phyloP scores from a whole-genome alignment of 2,329 filamentous ascomycete species.

The Sclerotinia glacialis region DNA sequence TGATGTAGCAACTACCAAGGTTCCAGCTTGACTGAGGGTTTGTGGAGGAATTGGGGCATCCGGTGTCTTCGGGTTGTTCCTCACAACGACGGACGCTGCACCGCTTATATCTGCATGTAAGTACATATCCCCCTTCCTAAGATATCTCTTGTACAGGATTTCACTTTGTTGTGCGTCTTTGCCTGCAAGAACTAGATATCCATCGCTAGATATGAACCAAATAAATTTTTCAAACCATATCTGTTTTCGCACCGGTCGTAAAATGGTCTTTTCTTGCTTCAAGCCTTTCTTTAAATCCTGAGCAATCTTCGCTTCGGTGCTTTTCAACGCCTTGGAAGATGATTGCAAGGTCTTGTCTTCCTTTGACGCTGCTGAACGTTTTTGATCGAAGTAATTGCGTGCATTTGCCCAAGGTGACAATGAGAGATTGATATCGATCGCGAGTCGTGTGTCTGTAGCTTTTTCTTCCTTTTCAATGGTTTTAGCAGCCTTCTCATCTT shows the following conservation, averaged over 20 bases:
- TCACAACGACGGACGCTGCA: constrained; percentile 81
- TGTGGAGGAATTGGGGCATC: constrained; percentile 88
- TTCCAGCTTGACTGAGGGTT: constrained; percentile 86
- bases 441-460: constrained; percentile 54
- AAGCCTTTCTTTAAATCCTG: constrained; percentile 82
- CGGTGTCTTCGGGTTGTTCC: constrained; percentile 74
- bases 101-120: constrained; percentile 87
- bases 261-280: constrained; percentile 85
- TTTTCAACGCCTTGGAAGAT: constrained; percentile 80
- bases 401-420: constrained; percentile 87
- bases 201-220: constrained; percentile 94
- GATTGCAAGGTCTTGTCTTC: constrained; percentile 82
- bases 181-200: constrained; percentile 86
- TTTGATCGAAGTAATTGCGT: constrained; percentile 86
- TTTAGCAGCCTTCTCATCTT: constrained; percentile 45
- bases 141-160: constrained; percentile 80
- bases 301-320: constrained; percentile 81
- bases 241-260: constrained; percentile 77
- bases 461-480: constrained; percentile 40
- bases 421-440: constrained; percentile 80
- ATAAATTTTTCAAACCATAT: constrained; percentile 98
- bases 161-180: constrained; percentile 89
- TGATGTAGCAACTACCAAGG: constrained; percentile 78
- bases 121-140: constrained; percentile 87
- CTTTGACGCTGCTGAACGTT: constrained; percentile 78